Evolutionary conservation across 805 yeast genomes (phyloP).

Genomic region (Metschnikowia amazonensis): DNA sequence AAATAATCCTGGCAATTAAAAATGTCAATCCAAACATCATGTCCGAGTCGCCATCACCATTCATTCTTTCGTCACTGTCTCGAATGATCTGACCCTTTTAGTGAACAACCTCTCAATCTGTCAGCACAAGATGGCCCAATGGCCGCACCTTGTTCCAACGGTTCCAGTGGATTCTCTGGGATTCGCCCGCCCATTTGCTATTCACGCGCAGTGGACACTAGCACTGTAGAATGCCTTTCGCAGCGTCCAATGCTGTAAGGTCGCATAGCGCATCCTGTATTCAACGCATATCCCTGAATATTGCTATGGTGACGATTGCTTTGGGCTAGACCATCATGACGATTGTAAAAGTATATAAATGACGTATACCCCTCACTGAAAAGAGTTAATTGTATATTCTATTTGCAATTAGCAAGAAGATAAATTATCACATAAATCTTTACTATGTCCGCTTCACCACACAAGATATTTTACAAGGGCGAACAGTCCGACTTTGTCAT

Average conservation of each 20-base stretch:
- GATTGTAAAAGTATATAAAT: constrained; percentile 4
- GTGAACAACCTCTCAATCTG: neutral
- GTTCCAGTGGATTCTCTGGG: neutral
- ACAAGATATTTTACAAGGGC: constrained; percentile 66
- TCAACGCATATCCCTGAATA: neutral
- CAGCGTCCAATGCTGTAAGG: constrained; percentile 4
- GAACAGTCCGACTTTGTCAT: constrained; percentile 58
- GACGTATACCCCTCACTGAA: neutral
- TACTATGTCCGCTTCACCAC: constrained; percentile 28
- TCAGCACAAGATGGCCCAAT: neutral
- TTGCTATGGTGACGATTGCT: constrained; percentile 9
- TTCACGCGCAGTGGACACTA: neutral
- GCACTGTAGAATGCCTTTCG: neutral
- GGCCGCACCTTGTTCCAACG: neutral
- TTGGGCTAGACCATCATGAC: neutral
- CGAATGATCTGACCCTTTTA: neutral
- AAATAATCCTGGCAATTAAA: too few species aligned
- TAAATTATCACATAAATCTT: neutral
- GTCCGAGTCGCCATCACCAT: too few species aligned
- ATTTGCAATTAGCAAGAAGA: neutral
- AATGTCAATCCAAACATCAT: too few species aligned
- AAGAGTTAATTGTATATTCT: too few species aligned
- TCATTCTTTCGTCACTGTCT: neutral
- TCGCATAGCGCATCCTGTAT: constrained; percentile 5
- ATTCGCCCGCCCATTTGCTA: neutral